Evolutionary conservation across 176 grass and related monocot genomes (phyloP), one percentile per base, ranked within the genome.

Genomic region (Triticum dicoccoides): DNA sequence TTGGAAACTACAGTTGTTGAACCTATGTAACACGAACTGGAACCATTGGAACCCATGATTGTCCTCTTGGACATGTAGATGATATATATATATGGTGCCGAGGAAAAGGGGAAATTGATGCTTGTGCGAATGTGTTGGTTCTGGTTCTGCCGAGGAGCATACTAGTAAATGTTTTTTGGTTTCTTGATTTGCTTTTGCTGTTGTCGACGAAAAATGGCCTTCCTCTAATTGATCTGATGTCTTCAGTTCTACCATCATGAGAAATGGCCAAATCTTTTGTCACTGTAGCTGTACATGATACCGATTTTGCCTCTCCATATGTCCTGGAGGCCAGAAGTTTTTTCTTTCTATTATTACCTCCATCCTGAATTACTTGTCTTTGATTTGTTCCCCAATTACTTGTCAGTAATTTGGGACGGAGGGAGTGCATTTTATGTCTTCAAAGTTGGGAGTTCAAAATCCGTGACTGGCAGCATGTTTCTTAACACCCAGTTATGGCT

Each of bases 61-160:
- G 78, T 37, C 80, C 64, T 78, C 7, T 45, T 88, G 85, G 73
- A 72, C 78, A 11, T 76, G 82, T 91, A 91, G 63, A 79, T 85
- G 82, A 84, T 82, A 13, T 77, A 47, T 77, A 47, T 47, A 85
- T 85, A 88, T 78, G 82, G 67, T 20, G 72, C 30, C 38, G 76
- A 85, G 73, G 29, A 44, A 32, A 35, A 13, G 73, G 34, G 11
- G 17, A 67, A n/a, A 73, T 91, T 73, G 66, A 73, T 80, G 52
- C 69, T 12, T 79, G 66, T 61, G 34, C 27, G 15, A 10, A 35
- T 38, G 73, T 56, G 75, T 61, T 70, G 25, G 81, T 52, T 76
- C 64, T 37, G 68, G 37, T 47, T 66, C 65, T 82, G 78, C 25
- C 15, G 41, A 66, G 83, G 82, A 79, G 65, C 72, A 25, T 24